A percentile compares a stretch with the other conserved stretches of the same genome.
Evolutionary conservation across 768 basidiomycete genomes (phyloP).

Genomic region (Trametes maxima): DNA sequence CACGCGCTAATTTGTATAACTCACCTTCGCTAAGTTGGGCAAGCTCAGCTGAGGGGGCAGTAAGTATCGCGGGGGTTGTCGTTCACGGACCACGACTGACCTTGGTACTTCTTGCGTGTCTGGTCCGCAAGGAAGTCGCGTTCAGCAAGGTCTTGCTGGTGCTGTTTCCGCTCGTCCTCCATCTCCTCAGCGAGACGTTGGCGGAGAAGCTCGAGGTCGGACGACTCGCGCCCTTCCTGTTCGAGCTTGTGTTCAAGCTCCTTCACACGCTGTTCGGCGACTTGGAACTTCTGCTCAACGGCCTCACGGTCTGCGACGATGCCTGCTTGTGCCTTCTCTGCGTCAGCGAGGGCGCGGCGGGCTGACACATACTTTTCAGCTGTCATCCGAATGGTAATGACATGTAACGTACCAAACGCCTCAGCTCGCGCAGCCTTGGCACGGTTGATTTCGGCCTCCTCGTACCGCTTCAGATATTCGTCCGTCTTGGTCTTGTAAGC

Average conservation of each 20-base stretch:
- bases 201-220: constrained; percentile 64
- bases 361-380: constrained; percentile 39
- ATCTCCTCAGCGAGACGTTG: constrained; percentile 74
- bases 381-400: background rate
- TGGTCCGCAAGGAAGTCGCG: constrained; percentile 79
- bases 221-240: constrained; percentile 66
- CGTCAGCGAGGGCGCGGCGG: constrained; percentile 60
- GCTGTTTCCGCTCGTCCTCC: constrained; percentile 76
- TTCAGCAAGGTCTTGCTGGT: constrained; percentile 79
- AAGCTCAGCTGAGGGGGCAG: constrained; percentile 57
- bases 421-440: constrained; percentile 68
- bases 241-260: constrained; percentile 68
- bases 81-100: constrained; percentile 37
- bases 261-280: constrained; percentile 52
- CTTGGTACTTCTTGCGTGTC: constrained; percentile 86
- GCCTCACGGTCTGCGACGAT: constrained; percentile 54
- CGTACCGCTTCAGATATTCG: constrained; percentile 58
- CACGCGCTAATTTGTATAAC: constrained; percentile 5
- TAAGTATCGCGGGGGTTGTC: background rate
- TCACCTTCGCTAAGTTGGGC: constrained; percentile 79
- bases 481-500: constrained; percentile 66
- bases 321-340: constrained; percentile 59
- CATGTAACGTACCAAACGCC: constrained; percentile 48
- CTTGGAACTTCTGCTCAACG: constrained; percentile 49
- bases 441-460: constrained; percentile 68